Evolutionary conservation across 1,284 basidiomycete genomes (phyloP), one percentile per base, ranked within the genome.

Genomic region (Ustilago curta): DNA sequence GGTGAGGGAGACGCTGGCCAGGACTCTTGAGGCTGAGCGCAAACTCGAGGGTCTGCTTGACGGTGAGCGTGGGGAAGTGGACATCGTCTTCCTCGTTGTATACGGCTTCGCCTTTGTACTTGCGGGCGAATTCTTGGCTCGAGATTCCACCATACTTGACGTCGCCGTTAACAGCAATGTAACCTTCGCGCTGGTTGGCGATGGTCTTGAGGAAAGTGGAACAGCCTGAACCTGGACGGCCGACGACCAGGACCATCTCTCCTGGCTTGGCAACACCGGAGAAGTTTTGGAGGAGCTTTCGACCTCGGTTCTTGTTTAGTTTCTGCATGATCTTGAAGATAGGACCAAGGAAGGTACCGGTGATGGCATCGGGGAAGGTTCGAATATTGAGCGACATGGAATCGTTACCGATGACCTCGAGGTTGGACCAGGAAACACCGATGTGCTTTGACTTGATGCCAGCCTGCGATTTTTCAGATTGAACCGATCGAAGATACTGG

Each of bases 401-500:
- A 42, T 61, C 65, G 29, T 58, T 73, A 16, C 78, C 78, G 25
- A 78, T 31, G 19, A 79, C 77, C 27, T 63, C 63, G 35, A 80
- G 53, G 40, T 79, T 60, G n/a, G 62, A 40, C 77, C 77, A 80
- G 18, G 66, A 77, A 53, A 77, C 77, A 40, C 79, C 79, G 27
- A 80, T 43, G 45, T 49, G 60, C 61, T 80, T 80, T 11, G 67
- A 55, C 50, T 77, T 77, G 60, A 77, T 62, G 29, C 77, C 77
- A 7, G 66, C 71, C 11, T 68, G 49, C 2, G 90, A 87, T 88
- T 61, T 91, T 66, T 88, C 87, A 44, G 92, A 89, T 79, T 90
- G 90, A 67, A 91, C 53, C 29, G 51, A 72, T 9, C 89, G 88
- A 18, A 96, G 88, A 78, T 92, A 94, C 56, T 91, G 91, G 32